phyloP scores from a whole-genome alignment of 345 rosid genomes.

The Pseudoturritis turrita region DNA sequence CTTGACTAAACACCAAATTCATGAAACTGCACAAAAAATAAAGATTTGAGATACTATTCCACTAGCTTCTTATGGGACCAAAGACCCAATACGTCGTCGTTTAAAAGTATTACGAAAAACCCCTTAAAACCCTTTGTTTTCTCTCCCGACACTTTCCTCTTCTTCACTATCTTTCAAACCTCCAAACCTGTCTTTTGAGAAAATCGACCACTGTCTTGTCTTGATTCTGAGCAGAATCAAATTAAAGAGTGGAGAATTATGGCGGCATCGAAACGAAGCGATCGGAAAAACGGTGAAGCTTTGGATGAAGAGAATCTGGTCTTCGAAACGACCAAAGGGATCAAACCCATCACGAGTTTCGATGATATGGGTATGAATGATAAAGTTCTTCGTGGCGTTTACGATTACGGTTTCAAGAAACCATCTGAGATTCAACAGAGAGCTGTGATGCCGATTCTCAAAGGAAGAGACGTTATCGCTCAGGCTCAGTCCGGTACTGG shows the following conservation, averaged over 20 bases:
- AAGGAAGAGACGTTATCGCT: conserved; percentile 89
- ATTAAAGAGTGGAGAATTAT: background rate
- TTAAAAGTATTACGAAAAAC: background rate
- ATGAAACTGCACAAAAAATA: too few species aligned
- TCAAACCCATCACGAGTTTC: conserved; percentile 72
- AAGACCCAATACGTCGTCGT: too few species aligned
- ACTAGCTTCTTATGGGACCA: too few species aligned
- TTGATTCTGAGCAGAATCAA: background rate
- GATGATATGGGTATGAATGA: conserved; percentile 77
- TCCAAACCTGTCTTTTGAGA: background rate
- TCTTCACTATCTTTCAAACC: background rate
- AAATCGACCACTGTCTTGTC: background rate
- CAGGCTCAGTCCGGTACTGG: conserved; percentile 99
- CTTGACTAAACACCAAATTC: too few species aligned
- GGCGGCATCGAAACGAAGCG: conserved; percentile 13
- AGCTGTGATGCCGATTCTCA: conserved; percentile 83
- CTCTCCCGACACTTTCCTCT: background rate
- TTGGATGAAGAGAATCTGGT: conserved; percentile 58
- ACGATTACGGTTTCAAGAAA: conserved; percentile 84
- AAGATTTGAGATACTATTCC: too few species aligned
- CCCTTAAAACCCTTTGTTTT: background rate
- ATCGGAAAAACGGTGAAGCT: conserved; percentile 12
- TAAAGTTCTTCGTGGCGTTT: conserved; percentile 77
- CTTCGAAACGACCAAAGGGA: conserved; percentile 85
- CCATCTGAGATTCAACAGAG: conserved; percentile 96